Conservation (phyloP, 306 rosid species). For the Sphenostylis stenocarpa region DNA sequence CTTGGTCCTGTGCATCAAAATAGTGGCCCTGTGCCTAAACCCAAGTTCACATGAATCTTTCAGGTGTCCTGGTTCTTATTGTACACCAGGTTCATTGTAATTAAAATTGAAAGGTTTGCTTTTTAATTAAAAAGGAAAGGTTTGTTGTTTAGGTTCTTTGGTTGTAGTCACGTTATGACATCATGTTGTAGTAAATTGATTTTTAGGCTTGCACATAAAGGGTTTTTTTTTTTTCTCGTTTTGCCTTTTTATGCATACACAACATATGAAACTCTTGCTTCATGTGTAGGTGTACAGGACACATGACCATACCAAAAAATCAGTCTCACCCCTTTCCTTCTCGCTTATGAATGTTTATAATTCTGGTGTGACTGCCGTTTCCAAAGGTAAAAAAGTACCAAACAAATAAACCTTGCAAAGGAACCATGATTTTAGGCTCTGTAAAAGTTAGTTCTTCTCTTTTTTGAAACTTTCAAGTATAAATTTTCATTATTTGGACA, state of each 20-base stretch:
- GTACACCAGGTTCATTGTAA: slow-evolving; percentile 63
- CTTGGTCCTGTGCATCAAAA: slow-evolving; percentile 67
- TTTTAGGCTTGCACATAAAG: slow-evolving; percentile 42
- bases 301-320: not conserved
- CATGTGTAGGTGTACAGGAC: slow-evolving; percentile 10
- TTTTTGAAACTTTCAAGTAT: too few relatives aligned
- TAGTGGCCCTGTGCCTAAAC: slow-evolving; percentile 62
- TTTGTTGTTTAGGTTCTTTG: slow-evolving; percentile 47
- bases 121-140: slow-evolving; percentile 51
- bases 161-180: slow-evolving; percentile 39
- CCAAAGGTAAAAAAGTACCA: not conserved
- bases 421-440: too few relatives aligned
- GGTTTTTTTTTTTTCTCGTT: slow-evolving; percentile 33
- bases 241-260: not conserved
- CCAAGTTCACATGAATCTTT: slow-evolving; percentile 67
- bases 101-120: slow-evolving; percentile 42
- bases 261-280: slow-evolving; percentile 18
- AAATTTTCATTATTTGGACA: too few relatives aligned
- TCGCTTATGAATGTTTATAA: not conserved
- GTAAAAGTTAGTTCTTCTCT: too few relatives aligned
- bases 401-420: too few relatives aligned
- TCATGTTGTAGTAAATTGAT: slow-evolving; percentile 45
- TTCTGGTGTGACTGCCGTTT: not conserved
- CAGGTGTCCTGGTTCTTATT: slow-evolving; percentile 52
- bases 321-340: not conserved